A percentile compares a stretch with the other conserved stretches of the same genome.
Conservation (phyloP, 2,329 filamentous ascomycete species). For the Penicillium olsonii region DNA sequence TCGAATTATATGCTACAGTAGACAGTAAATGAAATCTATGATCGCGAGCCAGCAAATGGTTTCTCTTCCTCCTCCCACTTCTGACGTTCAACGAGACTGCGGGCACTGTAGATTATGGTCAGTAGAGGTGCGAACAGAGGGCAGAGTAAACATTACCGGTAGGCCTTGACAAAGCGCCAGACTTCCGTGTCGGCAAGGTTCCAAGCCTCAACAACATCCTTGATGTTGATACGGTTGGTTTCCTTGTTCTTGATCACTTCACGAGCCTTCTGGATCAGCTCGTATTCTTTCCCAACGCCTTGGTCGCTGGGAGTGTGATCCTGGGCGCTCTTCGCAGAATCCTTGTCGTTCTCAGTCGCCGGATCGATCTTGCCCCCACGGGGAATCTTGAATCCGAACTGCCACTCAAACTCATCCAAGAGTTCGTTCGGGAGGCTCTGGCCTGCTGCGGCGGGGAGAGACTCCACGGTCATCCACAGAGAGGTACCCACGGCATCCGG, state of each 20-base stretch:
- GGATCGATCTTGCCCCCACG: slow-evolving; percentile 45
- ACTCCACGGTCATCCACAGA: slow-evolving; percentile 80
- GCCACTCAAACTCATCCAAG: slow-evolving; percentile 75
- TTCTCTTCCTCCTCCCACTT: slow-evolving; percentile 64
- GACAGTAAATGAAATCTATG: slow-evolving; percentile 15
- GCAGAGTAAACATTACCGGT: slow-evolving; percentile 37
- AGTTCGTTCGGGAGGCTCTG: slow-evolving; percentile 57
- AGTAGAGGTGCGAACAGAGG: slow-evolving; percentile 4
- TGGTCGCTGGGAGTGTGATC: slow-evolving; percentile 39
- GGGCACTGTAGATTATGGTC: slow-evolving; percentile 43
- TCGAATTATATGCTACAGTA: slow-evolving; percentile 10
- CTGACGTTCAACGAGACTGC: slow-evolving; percentile 57
- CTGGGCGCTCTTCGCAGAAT: slow-evolving; percentile 30
- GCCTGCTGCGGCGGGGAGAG: slow-evolving; percentile 45
- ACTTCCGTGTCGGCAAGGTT: slow-evolving; percentile 65
- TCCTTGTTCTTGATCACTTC: slow-evolving; percentile 46
- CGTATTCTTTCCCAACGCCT: slow-evolving; percentile 46
- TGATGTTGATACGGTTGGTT: slow-evolving; percentile 40
- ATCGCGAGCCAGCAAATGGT: slow-evolving; percentile 52
- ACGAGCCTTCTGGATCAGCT: slow-evolving; percentile 53
- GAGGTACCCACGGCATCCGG: slow-evolving; percentile 64
- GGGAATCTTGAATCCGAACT: slow-evolving; percentile 82
- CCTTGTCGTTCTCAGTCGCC: slow-evolving; percentile 37
- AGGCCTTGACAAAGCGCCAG: slow-evolving; percentile 65
- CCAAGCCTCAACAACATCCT: slow-evolving; percentile 53